These are phyloP conservation scores for Aspergillus bombycis DNA, from an alignment of 2,329 filamentous ascomycete genomes.

Conservation along the genomic window DNA sequence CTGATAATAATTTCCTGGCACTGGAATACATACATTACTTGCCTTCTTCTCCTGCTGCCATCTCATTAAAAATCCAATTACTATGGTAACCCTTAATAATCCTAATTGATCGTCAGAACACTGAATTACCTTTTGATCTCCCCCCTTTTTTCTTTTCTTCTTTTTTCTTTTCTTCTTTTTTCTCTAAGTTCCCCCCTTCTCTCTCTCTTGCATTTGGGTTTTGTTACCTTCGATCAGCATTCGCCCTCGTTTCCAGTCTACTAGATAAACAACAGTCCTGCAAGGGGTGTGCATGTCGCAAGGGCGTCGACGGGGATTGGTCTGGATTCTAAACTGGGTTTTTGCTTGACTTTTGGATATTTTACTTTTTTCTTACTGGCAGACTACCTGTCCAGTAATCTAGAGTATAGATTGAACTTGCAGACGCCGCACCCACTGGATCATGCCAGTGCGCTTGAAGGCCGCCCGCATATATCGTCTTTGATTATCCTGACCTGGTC, in stretches of 20 bases:
- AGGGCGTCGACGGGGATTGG: conserved; percentile 17
- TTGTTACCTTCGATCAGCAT: neutral
- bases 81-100: neutral
- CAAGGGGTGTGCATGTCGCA: conserved; percentile 22
- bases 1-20: conserved; percentile 9
- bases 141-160: conserved; percentile 1
- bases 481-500: conserved; percentile 18
- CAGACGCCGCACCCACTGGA: conserved; percentile 25
- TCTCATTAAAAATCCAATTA: neutral
- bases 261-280: conserved; percentile 20
- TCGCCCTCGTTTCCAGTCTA: conserved; percentile 19
- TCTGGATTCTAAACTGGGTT: conserved; percentile 13
- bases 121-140: neutral
- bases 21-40: conserved; percentile 7
- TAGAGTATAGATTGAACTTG: conserved; percentile 21
- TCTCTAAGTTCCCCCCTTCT: neutral
- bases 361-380: conserved; percentile 16
- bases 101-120: neutral
- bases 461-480: conserved; percentile 29
- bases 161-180: neutral
- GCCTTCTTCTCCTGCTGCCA: neutral
- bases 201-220: neutral
- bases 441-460: conserved; percentile 32
- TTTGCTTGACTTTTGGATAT: conserved; percentile 1
- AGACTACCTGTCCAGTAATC: conserved; percentile 16